Percentiles rank a stretch among this genome's conserved stretches.
Evolutionary conservation across 169 alveolate genomes (phyloP).

Genomic region (Babesia ovis): DNA sequence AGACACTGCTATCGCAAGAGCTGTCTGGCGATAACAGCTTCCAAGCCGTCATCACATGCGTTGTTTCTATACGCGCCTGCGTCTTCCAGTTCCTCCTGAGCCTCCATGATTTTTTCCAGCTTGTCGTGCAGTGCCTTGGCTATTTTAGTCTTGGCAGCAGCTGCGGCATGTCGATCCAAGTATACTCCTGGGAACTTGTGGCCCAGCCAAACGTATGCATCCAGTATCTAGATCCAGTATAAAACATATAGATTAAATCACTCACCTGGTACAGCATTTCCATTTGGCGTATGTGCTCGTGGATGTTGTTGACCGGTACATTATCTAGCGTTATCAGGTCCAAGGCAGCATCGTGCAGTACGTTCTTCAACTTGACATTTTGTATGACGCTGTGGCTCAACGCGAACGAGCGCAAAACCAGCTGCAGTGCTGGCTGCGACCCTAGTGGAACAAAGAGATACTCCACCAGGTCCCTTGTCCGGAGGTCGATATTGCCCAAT

Average conservation of each 20-base stretch:
- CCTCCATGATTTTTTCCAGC: not conserved
- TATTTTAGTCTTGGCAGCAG: constrained; percentile 6
- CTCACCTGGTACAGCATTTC: constrained; percentile 55
- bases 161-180: constrained; percentile 49
- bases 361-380: constrained; percentile 35
- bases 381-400: constrained; percentile 53
- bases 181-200: constrained; percentile 51
- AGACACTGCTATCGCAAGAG: constrained; percentile 5
- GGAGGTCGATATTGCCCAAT: constrained; percentile 25
- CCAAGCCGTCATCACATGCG: constrained; percentile 10
- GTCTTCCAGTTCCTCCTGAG: not conserved
- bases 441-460: constrained; percentile 61
- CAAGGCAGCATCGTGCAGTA: constrained; percentile 26
- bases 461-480: constrained; percentile 27
- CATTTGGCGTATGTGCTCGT: constrained; percentile 10
- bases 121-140: constrained; percentile 16
- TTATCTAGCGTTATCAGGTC: not conserved
- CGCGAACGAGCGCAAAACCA: constrained; percentile 54
- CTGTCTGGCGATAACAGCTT: constrained; percentile 22
- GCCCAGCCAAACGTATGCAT: constrained; percentile 55
- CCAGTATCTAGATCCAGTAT: constrained; percentile 25
- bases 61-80: too few species aligned
- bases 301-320: not conserved
- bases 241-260: not conserved
- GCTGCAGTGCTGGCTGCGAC: constrained; percentile 28